Conservation (phyloP, 495 filamentous ascomycete genomes). For the Lepraria neglecta region DNA sequence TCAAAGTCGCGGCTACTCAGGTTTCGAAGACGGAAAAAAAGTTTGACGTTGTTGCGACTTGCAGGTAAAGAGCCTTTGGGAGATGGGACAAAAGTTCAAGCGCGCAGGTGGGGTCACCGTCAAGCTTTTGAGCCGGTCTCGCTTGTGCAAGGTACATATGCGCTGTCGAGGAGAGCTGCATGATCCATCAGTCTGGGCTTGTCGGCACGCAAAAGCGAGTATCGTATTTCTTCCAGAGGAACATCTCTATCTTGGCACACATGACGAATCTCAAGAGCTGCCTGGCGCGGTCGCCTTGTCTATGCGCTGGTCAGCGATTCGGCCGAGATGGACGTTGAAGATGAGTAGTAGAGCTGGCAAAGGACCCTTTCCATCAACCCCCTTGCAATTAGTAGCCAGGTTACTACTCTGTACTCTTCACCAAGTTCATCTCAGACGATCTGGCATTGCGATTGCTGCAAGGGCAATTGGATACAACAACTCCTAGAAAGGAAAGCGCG, state of each 20-base stretch:
- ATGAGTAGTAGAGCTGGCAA: too few relatives aligned
- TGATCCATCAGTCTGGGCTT: too few relatives aligned
- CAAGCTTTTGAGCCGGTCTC: background rate
- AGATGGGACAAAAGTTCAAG: background rate
- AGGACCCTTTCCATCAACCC: too few relatives aligned
- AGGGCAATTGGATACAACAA: too few relatives aligned
- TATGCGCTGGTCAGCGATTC: too few relatives aligned
- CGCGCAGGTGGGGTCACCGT: background rate
- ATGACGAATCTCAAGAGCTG: background rate
- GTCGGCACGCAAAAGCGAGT: background rate
- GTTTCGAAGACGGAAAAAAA: background rate
- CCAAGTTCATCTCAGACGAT: too few relatives aligned
- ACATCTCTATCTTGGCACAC: background rate
- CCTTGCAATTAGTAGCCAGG: too few relatives aligned
- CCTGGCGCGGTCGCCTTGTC: too few relatives aligned
- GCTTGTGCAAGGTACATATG: constrained; percentile 12
- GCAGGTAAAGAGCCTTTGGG: background rate
- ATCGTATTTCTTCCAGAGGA: background rate
- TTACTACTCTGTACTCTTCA: too few relatives aligned
- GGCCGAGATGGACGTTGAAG: too few relatives aligned
- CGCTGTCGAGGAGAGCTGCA: background rate
- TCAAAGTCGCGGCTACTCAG: background rate
- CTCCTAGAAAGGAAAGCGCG: too few relatives aligned
- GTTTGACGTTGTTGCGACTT: background rate
- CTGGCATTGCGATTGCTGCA: too few relatives aligned